Base-by-base conservation (phyloP, 345 rosid genomes). In the Brassica nigra region DNA sequence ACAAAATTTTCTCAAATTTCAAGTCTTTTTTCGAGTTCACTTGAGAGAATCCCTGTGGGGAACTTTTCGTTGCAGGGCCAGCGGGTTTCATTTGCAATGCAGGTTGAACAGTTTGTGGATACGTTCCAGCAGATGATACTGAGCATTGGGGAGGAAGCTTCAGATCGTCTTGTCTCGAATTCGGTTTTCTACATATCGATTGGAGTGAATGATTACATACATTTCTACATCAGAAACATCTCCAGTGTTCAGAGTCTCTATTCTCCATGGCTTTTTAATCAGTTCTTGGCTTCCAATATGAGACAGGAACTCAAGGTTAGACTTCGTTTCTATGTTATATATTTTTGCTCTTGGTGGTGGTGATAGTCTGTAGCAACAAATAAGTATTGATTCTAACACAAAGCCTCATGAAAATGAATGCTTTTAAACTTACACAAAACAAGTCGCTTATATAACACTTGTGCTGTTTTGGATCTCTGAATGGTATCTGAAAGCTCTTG, bases 121-220 rank as follows among this genome's bases (percentile, higher is more conserved):
- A 92, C 97, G 0, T 84, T 83, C 23, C 97, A 95, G 89, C 85
- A 84, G 83, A 89, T 95, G 79, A 83, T 90, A 62, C 73, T 92
- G 28, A 71, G 73, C 15, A 79, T 89, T 79, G 97, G 98, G 6
- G 93, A 92, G 86, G 82, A 85, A 16, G 79, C 85, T 36, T 77
- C 97, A 0, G 75, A 78, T 8, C 81, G 84, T 74, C 83, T 87
- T 31, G 83, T 95, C 81, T 90, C 92, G 0, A 85, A 80, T 20
- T 92, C 99, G 0, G 90, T 92, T 64, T 75, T 92, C 44, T 92
- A 91, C 78, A 52, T 95, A 66, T 95, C 97, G 0, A 86, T 92
- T 44, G 97, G 99, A 59, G 85, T 88, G 83, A 95, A 95, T 31
- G 99, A 95, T 71, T 92, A 90, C 76, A 92, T 95, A 74, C 99